Percentiles rank a stretch among this genome's conserved stretches.
phyloP scores from a whole-genome alignment of 208 protist species.

The Angomonas ambiguus region DNA sequence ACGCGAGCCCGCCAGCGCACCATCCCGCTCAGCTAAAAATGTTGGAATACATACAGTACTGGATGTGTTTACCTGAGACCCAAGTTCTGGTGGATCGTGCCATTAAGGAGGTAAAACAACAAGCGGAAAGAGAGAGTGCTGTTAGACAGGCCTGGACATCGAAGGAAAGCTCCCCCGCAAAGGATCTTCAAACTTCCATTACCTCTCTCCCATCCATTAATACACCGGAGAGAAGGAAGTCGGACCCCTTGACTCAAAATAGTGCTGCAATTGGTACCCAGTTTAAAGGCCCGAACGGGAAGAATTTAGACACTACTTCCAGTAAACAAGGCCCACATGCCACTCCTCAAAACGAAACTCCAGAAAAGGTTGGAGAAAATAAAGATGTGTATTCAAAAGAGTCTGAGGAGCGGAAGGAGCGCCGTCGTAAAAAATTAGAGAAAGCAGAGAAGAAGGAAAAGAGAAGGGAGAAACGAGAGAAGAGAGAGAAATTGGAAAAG shows the following conservation, averaged over 20 bases:
- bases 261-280: neutral
- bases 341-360: neutral
- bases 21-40: constrained; percentile 44
- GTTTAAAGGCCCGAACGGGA: neutral
- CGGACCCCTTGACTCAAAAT: neutral
- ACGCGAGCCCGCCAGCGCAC: constrained; percentile 21
- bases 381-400: neutral
- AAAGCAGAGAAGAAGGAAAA: constrained; percentile 1
- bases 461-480: neutral
- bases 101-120: constrained; percentile 33
- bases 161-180: neutral
- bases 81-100: constrained; percentile 27
- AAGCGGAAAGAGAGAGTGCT: constrained; percentile 22
- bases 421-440: constrained; percentile 7
- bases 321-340: neutral
- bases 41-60: constrained; percentile 63
- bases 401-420: neutral
- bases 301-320: neutral
- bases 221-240: constrained; percentile 1
- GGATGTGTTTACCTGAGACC: constrained; percentile 48
- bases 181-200: neutral
- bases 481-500: neutral
- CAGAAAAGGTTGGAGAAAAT: neutral
- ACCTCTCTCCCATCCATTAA: neutral
- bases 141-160: constrained; percentile 21